These are phyloP conservation scores for Stephanodiscus minutulus DNA, from an alignment of 108 stramenopile species.

Conservation along the genomic window DNA sequence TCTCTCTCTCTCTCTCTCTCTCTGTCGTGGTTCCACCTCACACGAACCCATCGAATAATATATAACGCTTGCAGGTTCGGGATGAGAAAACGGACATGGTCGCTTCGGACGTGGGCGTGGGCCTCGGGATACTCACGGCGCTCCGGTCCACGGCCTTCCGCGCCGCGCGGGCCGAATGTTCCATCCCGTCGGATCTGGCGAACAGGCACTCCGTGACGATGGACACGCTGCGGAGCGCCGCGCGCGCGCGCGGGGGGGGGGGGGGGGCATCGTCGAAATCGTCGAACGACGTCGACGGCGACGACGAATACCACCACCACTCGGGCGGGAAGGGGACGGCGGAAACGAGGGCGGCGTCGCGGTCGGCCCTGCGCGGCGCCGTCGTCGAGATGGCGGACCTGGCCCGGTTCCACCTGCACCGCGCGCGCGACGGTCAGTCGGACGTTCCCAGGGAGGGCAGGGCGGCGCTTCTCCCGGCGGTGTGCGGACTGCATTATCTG, in stretches of 20 bases:
- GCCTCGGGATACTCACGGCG: conserved; percentile 71
- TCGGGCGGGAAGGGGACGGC: too few relatives aligned
- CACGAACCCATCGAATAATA: not conserved
- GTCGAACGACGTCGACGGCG: conserved; percentile 3
- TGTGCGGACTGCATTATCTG: conserved; percentile 73
- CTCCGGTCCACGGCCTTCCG: conserved; percentile 66
- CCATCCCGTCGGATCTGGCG: conserved; percentile 57
- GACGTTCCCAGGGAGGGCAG: conserved; percentile 59
- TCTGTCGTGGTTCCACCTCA: not conserved
- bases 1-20: too few relatives aligned
- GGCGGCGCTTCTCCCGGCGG: conserved; percentile 64
- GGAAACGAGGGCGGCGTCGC: conserved; percentile 11
- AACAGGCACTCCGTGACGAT: conserved; percentile 35
- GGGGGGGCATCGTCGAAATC: conserved; percentile 14
- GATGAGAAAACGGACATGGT: conserved; percentile 71
- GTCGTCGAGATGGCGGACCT: conserved; percentile 55
- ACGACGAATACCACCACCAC: too few relatives aligned
- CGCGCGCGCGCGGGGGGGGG: too few relatives aligned
- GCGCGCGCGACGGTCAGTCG: conserved; percentile 66
- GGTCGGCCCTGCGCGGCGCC: conserved; percentile 46
- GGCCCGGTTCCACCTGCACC: conserved; percentile 60
- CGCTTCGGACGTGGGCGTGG: conserved; percentile 75
- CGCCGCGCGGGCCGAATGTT: conserved; percentile 62
- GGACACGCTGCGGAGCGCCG: conserved; percentile 34
- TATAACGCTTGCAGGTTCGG: conserved; percentile 52